phyloP scores from a whole-genome alignment of 768 basidiomycete species.

The Termitomyces sp. region DNA sequence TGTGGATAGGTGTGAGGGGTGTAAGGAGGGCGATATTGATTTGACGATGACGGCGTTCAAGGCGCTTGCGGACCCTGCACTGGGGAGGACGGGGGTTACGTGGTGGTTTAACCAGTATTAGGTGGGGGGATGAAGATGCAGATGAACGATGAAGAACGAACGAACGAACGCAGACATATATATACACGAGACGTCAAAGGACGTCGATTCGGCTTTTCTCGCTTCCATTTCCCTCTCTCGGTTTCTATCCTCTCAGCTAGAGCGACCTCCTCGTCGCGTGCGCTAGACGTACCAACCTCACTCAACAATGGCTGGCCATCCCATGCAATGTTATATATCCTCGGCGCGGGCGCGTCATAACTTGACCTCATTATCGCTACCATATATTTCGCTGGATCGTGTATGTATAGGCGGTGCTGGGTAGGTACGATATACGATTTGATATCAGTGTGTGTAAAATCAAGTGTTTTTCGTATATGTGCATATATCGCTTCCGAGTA shows the following conservation, averaged over 20 bases:
- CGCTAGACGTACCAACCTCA: background rate
- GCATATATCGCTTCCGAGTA: too few species aligned
- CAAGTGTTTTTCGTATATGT: too few species aligned
- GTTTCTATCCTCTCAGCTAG: background rate
- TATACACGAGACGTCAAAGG: background rate
- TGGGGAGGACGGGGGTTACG: conserved; percentile 25
- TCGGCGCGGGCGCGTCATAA: too few species aligned
- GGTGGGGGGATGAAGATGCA: background rate
- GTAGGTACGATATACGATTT: too few species aligned
- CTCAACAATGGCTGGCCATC: too few species aligned
- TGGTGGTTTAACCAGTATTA: conserved; percentile 36
- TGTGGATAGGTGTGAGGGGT: conserved; percentile 49
- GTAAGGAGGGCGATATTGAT: conserved; percentile 27
- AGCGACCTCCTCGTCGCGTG: background rate
- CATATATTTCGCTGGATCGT: background rate
- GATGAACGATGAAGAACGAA: background rate
- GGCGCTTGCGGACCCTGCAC: conserved; percentile 20
- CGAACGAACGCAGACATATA: background rate
- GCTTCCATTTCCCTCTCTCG: background rate
- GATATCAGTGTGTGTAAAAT: too few species aligned
- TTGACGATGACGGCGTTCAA: conserved; percentile 24
- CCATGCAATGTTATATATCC: too few species aligned
- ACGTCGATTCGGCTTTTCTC: background rate
- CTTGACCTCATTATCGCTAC: background rate
- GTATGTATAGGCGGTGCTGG: background rate